Base-by-base conservation (phyloP, 2,329 filamentous ascomycete species). In the Ciborinia camelliae region DNA sequence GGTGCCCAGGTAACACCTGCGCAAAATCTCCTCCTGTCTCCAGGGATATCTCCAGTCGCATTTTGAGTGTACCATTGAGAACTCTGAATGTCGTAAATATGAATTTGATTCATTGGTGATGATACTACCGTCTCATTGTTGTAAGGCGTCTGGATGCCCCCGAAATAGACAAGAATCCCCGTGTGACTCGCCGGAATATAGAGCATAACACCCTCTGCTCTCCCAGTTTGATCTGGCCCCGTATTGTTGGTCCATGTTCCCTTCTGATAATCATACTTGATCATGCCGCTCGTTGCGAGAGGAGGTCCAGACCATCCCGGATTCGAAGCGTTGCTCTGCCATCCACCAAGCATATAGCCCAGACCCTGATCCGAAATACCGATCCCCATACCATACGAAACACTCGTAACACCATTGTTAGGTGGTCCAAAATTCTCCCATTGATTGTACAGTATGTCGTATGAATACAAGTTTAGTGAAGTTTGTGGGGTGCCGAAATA, bases 321-420 rank as follows among this genome's bases (percentile, higher is more conserved):
- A 1, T 80, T 77, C 0, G 84, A 84, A 53, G 74, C 73, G 68
- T 84, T 84, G 69, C 81, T 86, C 65, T 84, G 76, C 81, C 83
- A 89, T 48, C 86, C 86, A 51, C 86, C 86, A 67, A 85, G 83
- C 71, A 87, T 86, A 71, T 83, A 89, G 1, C 82, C 85, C 65
- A 83, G 77, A 14, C 83, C 86, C 2, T 80, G 77, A 45, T 80
- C 78, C 5, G 85, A 79, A 12, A 86, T 79, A 2, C 82, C 80
- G 12, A 82, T 79, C 15, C 84, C 82, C 18, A 84, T 84, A 14
- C 86, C 86, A 66, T 81, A 87, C 7, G 84, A 81, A 2, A 84
- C 78, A 8, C 82, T 76, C 52, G 77, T 73, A 54, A 86, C 78
- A 15, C 68, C 66, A 20, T 72, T 69, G 41, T 72, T 73, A 61